A percentile compares a stretch with the other conserved stretches of the same genome.
These are phyloP conservation scores for Euphorbia schlechtendalii DNA, from an alignment of 441 rosid genomes.

Conservation along the genomic window DNA sequence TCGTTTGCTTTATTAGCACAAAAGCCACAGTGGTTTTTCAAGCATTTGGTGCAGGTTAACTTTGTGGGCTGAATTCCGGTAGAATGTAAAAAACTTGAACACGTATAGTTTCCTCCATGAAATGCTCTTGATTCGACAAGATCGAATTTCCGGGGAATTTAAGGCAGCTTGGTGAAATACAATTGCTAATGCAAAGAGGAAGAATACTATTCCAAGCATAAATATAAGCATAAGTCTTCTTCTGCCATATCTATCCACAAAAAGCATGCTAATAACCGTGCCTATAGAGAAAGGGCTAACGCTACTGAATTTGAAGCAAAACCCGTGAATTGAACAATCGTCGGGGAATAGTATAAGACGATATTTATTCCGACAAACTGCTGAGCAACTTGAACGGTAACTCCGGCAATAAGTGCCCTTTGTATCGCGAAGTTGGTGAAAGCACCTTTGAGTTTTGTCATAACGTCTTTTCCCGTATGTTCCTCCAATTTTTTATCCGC, in stretches of 20 bases:
- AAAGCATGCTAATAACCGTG: constrained; percentile 48
- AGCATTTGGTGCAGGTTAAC: constrained; percentile 66
- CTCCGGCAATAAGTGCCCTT: constrained; percentile 63
- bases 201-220: constrained; percentile 44
- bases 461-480: constrained; percentile 31
- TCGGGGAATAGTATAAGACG: constrained; percentile 66
- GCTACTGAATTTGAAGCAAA: constrained; percentile 65
- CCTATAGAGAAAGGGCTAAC: constrained; percentile 58
- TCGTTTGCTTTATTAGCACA: constrained; percentile 29
- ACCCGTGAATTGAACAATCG: constrained; percentile 71
- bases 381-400: constrained; percentile 62
- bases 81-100: constrained; percentile 24
- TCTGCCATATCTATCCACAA: constrained; percentile 64
- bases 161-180: constrained; percentile 49
- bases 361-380: constrained; percentile 79
- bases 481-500: constrained; percentile 44
- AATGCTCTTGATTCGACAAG: constrained; percentile 28
- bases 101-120: constrained; percentile 42
- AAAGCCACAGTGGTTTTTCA: constrained; percentile 48
- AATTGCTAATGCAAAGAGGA: constrained; percentile 34
- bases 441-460: constrained; percentile 50
- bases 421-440: constrained; percentile 35
- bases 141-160: constrained; percentile 41
- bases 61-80: constrained; percentile 15
- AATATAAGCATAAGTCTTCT: constrained; percentile 52